Conservation (phyloP, 805 yeast genomes). For the Ogataea nonfermentans region DNA sequence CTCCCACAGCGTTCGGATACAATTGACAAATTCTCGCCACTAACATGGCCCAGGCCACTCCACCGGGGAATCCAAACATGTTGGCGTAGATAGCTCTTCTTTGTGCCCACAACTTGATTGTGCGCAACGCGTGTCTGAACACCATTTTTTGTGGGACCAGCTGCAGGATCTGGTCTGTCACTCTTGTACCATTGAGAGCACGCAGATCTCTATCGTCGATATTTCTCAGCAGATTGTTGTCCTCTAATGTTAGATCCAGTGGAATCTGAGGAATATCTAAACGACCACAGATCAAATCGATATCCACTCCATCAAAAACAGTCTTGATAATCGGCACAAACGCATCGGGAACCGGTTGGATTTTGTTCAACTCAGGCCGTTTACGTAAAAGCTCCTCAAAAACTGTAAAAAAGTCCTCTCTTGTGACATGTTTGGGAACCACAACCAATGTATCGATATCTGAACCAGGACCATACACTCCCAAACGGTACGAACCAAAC, state of each 20-base stretch:
- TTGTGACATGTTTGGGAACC: constrained; percentile 90
- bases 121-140: constrained; percentile 87
- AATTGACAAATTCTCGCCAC: constrained; percentile 97
- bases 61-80: constrained; percentile 97
- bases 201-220: constrained; percentile 89
- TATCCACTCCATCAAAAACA: constrained; percentile 85
- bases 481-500: constrained; percentile 89
- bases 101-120: constrained; percentile 96
- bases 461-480: constrained; percentile 97
- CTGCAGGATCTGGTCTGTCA: constrained; percentile 87
- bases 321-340: constrained; percentile 95
- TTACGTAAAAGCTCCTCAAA: constrained; percentile 67
- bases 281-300: constrained; percentile 85
- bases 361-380: constrained; percentile 84
- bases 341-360: constrained; percentile 93
- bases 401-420: constrained; percentile 85
- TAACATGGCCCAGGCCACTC: constrained; percentile 99
- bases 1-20: constrained; percentile 93
- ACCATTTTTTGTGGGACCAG: constrained; percentile 91
- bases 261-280: constrained; percentile 86
- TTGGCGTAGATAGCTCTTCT: constrained; percentile 92
- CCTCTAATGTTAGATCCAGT: constrained; percentile 65
- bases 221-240: constrained; percentile 81
- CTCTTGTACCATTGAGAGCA: constrained; percentile 93
- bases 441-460: constrained; percentile 97